phyloP scores from a whole-genome alignment of 139 green algal species.

The Asterochloris erici region DNA sequence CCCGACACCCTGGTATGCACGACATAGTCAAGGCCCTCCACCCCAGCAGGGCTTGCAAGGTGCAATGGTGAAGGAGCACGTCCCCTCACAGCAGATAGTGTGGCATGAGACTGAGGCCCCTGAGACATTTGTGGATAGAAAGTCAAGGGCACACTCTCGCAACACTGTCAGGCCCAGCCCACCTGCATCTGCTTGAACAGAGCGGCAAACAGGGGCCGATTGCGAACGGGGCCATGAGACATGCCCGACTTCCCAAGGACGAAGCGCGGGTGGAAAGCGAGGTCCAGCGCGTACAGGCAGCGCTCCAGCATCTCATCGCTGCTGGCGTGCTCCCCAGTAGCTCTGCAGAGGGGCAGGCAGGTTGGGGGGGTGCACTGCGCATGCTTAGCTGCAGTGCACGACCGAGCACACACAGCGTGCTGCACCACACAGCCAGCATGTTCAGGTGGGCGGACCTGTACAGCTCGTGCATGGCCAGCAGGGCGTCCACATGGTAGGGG shows the following conservation, averaged over 20 bases:
- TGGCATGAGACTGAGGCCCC: too few species aligned
- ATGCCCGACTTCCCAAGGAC: slow-evolving; percentile 58
- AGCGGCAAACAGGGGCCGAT: slow-evolving; percentile 79
- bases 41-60: too few species aligned
- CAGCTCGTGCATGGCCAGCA: slow-evolving; percentile 89
- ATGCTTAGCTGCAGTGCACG: too few species aligned
- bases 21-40: too few species aligned
- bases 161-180: not conserved
- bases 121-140: not conserved
- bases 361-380: not conserved
- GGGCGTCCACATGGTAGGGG: slow-evolving; percentile 87
- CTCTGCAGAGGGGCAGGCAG: slow-evolving; percentile 9
- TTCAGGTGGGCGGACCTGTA: slow-evolving; percentile 36
- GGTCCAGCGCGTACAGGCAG: slow-evolving; percentile 81
- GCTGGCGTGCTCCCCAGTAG: slow-evolving; percentile 64
- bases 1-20: too few species aligned
- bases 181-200: slow-evolving; percentile 76
- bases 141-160: too few species aligned
- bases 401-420: too few species aligned
- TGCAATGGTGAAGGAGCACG: too few species aligned
- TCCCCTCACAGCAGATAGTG: too few species aligned
- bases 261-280: slow-evolving; percentile 80
- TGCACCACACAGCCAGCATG: not conserved
- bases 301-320: slow-evolving; percentile 70
- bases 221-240: slow-evolving; percentile 53